phyloP scores from a whole-genome alignment of 179 eudicot species.

The Silene coronaria region DNA sequence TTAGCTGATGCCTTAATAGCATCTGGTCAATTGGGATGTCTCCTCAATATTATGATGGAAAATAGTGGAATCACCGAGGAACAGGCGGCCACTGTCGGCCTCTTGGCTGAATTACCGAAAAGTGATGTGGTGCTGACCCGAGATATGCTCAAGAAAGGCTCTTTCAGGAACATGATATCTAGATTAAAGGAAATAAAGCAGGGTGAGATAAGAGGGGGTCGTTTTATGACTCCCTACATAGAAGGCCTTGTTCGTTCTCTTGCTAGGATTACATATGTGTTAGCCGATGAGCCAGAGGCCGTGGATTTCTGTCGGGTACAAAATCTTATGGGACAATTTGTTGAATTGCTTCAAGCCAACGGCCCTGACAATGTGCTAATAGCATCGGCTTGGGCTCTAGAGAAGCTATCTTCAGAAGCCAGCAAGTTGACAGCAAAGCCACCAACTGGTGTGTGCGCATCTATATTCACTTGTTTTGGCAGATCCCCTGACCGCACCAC shows the following conservation, averaged over 20 bases:
- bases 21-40: conserved; percentile 69
- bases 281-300: conserved; percentile 51
- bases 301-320: conserved; percentile 47
- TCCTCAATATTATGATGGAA: conserved; percentile 56
- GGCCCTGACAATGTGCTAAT: conserved; percentile 78
- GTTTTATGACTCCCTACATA: conserved; percentile 68
- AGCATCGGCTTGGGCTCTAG: conserved; percentile 77
- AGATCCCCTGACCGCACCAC: conserved; percentile 49
- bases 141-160: conserved; percentile 59
- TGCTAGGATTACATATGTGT: conserved; percentile 65
- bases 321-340: conserved; percentile 50
- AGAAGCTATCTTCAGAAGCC: conserved; percentile 60
- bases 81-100: conserved; percentile 78
- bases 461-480: conserved; percentile 54
- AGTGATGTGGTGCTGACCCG: conserved; percentile 55
- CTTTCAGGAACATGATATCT: conserved; percentile 45
- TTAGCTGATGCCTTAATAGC: conserved; percentile 67
- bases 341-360: conserved; percentile 59
- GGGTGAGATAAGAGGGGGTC: conserved; percentile 61
- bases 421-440: conserved; percentile 50
- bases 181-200: conserved; percentile 53
- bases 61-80: conserved; percentile 60
- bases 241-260: conserved; percentile 85
- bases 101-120: conserved; percentile 77
- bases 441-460: conserved; percentile 39